Evolutionary conservation across 164 flowering plant species (phyloP), one percentile per base, ranked within the genome.

Genomic region (Tetracentron sinense): DNA sequence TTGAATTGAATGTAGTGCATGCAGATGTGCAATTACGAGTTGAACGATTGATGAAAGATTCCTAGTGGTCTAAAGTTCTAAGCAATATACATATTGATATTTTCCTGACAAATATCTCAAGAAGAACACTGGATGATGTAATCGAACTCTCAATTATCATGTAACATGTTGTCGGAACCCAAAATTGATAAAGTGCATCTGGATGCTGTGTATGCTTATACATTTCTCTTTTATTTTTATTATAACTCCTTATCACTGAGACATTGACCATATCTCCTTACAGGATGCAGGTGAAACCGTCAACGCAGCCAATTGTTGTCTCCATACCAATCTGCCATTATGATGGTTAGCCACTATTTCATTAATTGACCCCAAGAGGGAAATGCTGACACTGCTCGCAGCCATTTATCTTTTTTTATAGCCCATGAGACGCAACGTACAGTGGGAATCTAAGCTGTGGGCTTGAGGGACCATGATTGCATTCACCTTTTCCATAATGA

Each of bases 241-340:
- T n/a, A n/a, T n/a, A n/a, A n/a, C n/a, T 19, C n/a, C 12, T 26
- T 2, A 22, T 16, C 11, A 50, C n/a, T n/a, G n/a, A 48, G 51
- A 48, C 49, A 17, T 56, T 54, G 64, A 58, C 35, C 10, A 7
- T 29, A 52, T 56, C 44, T 64, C n/a, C 61, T 67, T 74, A 59
- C 86, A 93, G 98, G 85, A 93, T 93, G 98, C 97, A 85, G 79
- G 94, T 89, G 66, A 90, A 84, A 72, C 78, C 94, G 30, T 75
- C 84, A 35, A 55, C 59, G 4, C 90, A 89, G 60, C 96, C 98
- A 54, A 68, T 83, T 73, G 81, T 93, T 50, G 74, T 93, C 56
- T 87, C 92, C 53, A 53, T 89, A 50, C 98, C 97, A 19, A 68
- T 93, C 56, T 81, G 85, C 69, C 91, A 90, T 72, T 85, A 81